Evolutionary conservation across 176 grass and related monocot genomes (phyloP), one percentile per base, ranked within the genome.

Genomic region (Echinochloa phyllopogon): DNA sequence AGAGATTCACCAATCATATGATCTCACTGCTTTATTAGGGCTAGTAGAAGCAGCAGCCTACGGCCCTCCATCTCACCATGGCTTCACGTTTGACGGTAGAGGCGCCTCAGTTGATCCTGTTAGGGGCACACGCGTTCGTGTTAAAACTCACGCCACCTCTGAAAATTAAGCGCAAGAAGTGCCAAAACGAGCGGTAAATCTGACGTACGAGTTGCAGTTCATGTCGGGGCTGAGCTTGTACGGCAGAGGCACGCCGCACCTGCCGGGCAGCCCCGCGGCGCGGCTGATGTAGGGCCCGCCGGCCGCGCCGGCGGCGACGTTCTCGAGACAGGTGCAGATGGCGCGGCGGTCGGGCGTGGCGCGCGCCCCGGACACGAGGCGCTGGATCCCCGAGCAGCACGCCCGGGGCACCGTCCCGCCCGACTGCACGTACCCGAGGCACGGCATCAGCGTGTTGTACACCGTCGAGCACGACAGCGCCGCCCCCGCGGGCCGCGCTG

Each of bases 381-480:
- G 39, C n/a, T 72, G 57, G 59, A 89, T 81, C 36, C 89, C 89
- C 6, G 33, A 15, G 89, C 89, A 94, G 86, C 92, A 94, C 18
- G 43, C 14, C 43, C 7, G 14, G 12, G 73, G 23, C 79, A 94
- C 81, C 33, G 56, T 17, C 6, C 92, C 89, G 11, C 89, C 92
- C 0, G 65, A 79, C 66, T 75, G 70, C 83, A 87, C 89, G 92
- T 85, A 94, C 47, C 69, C 80, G 27, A 89, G 79, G 78, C 89
- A 94, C 23, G 89, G 87, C 80, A 89, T 82, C 84, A 94, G 69
- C 59, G 65, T 41, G 63, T n/a, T 77, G 86, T 89, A 94, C 75
- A 94, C 89, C 6, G 84, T 76, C 11, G 83, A 85, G 80, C 89
- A 94, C 41, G 89, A 65, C 51, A 82, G 8, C 74, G 29, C 79